Conservation (phyloP, 192 early-diverging fungal species). For the Funneliformis mosseae region DNA sequence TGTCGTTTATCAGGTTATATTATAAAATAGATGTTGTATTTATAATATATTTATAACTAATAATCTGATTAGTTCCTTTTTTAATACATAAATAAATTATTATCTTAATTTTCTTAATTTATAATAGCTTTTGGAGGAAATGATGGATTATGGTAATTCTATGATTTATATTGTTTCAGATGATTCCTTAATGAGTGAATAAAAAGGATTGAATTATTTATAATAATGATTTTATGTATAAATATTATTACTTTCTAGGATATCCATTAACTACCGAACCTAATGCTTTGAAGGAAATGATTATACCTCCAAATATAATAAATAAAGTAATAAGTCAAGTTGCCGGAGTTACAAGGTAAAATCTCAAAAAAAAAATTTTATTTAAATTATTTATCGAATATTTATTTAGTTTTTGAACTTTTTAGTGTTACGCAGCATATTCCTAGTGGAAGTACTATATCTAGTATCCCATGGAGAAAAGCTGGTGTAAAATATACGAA, state of each 20-base stretch:
- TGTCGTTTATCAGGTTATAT: conserved; percentile 76
- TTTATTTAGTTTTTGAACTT: neutral
- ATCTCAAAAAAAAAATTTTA: neutral
- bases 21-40: too few species aligned
- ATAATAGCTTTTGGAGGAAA: conserved; percentile 84
- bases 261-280: conserved; percentile 87
- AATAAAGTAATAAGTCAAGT: conserved; percentile 87
- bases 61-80: neutral
- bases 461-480: conserved; percentile 85
- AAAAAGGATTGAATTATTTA: neutral
- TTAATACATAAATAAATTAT: neutral
- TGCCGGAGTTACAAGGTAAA: conserved; percentile 46
- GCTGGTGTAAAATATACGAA: conserved; percentile 83
- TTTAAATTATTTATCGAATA: neutral
- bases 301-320: conserved; percentile 85
- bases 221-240: neutral
- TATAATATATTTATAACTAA: neutral
- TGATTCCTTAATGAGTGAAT: neutral
- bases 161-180: neutral
- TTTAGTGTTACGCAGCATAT: conserved; percentile 56
- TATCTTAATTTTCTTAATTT: neutral
- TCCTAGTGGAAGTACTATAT: conserved; percentile 60
- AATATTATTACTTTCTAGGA: conserved; percentile 34
- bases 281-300: conserved; percentile 79
- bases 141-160: conserved; percentile 78